Evolutionary conservation across 2,329 filamentous ascomycete species (phyloP).

Genomic region (Aspergillus persii): DNA sequence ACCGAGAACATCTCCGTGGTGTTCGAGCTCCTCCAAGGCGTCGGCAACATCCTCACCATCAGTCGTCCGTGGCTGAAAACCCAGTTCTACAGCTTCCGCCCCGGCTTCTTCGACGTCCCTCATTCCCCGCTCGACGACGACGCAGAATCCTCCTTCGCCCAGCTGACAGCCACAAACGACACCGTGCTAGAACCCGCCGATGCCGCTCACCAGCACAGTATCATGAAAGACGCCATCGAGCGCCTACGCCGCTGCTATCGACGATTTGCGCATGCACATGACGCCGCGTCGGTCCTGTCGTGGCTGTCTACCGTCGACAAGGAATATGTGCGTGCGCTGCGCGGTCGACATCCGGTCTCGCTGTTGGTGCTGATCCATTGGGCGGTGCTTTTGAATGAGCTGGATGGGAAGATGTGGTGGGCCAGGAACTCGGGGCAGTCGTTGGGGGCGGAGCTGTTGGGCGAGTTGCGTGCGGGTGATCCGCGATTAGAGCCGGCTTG

Average conservation of each 20-base stretch:
- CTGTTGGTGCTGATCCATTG: conserved; percentile 37
- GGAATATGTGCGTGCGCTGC: conserved; percentile 31
- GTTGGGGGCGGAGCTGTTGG: conserved; percentile 28
- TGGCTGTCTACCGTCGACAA: conserved; percentile 35
- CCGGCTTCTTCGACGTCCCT: conserved; percentile 45
- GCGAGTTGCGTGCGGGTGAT: conserved; percentile 19
- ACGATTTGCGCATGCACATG: conserved; percentile 22
- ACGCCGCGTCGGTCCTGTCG: conserved; percentile 31
- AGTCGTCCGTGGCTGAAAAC: conserved; percentile 46
- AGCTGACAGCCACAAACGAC: conserved; percentile 29
- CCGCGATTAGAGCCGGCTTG: conserved; percentile 26
- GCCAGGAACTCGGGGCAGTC: conserved; percentile 32
- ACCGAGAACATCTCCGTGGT: conserved; percentile 37
- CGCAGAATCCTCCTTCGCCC: conserved; percentile 26
- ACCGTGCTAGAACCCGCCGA: conserved; percentile 25
- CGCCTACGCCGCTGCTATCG: conserved; percentile 30
- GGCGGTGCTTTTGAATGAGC: conserved; percentile 32
- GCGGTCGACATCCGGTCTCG: conserved; percentile 29
- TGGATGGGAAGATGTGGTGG: conserved; percentile 36
- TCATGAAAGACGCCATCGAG: conserved; percentile 29
- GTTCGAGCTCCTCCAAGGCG: conserved; percentile 36
- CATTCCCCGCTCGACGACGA: conserved; percentile 22
- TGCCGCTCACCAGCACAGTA: conserved; percentile 24
- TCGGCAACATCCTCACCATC: conserved; percentile 34
- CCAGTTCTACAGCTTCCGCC: conserved; percentile 50